phyloP scores from a whole-genome alignment of 805 yeast species.

The Lachancea thermotolerans region DNA sequence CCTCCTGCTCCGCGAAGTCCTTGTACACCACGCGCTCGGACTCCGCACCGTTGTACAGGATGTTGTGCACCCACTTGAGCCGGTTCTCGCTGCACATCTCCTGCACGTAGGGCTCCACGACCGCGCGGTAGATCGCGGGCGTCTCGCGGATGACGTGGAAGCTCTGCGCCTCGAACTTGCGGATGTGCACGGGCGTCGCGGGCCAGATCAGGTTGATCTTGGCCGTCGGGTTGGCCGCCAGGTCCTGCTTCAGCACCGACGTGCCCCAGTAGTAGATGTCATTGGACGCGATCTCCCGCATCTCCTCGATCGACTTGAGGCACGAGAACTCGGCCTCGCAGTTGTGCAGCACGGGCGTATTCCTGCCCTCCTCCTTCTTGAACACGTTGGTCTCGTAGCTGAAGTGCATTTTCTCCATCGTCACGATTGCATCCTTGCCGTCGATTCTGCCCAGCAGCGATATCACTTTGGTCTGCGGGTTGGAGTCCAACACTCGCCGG shows the following conservation, averaged over 20 bases:
- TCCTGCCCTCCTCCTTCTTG: slow-evolving; percentile 8
- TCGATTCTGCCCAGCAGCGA: slow-evolving; percentile 64
- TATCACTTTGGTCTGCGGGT: slow-evolving; percentile 62
- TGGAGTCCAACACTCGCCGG: slow-evolving; percentile 43
- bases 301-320: slow-evolving; percentile 23
- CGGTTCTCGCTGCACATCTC: slow-evolving; percentile 65
- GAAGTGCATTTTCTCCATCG: slow-evolving; percentile 70
- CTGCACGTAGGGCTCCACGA: slow-evolving; percentile 69
- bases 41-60: slow-evolving; percentile 75
- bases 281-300: slow-evolving; percentile 49
- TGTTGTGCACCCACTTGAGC: slow-evolving; percentile 85
- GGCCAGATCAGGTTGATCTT: slow-evolving; percentile 80
- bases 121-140: slow-evolving; percentile 57
- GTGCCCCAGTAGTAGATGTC: slow-evolving; percentile 85
- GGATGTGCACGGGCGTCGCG: slow-evolving; percentile 79
- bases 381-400: slow-evolving; percentile 25
- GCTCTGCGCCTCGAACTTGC: slow-evolving; percentile 61
- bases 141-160: slow-evolving; percentile 67
- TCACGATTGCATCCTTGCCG: slow-evolving; percentile 54
- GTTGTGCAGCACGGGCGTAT: slow-evolving; percentile 19
- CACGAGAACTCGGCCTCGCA: slow-evolving; percentile 28
- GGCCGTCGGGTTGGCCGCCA: slow-evolving; percentile 48
- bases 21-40: slow-evolving; percentile 70
- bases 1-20: slow-evolving; percentile 42
- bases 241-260: slow-evolving; percentile 41